These are phyloP conservation scores for Acidomyces sp. DNA, from an alignment of 495 filamentous ascomycete genomes.

Conservation along the genomic window DNA sequence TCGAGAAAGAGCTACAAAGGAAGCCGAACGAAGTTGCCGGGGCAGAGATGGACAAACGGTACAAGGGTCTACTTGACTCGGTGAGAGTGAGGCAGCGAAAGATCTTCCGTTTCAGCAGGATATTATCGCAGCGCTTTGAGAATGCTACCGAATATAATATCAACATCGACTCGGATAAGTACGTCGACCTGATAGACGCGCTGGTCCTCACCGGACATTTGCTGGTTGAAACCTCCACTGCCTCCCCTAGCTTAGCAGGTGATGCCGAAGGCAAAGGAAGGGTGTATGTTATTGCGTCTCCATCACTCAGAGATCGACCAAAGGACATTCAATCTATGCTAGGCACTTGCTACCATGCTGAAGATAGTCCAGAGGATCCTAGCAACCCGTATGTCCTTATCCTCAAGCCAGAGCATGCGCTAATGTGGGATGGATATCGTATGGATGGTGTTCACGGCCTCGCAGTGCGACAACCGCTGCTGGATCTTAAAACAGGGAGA, in stretches of 20 bases:
- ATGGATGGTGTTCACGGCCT: conserved; percentile 36
- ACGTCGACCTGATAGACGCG: conserved; percentile 63
- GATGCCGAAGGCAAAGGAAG: conserved; percentile 11
- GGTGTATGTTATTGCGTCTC: conserved; percentile 76
- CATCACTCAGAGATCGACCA: conserved; percentile 55
- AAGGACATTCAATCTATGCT: conserved; percentile 74
- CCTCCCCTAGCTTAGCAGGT: conserved; percentile 33
- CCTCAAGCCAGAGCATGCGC: conserved; percentile 62
- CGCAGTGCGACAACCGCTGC: conserved; percentile 58
- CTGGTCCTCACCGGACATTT: conserved; percentile 82
- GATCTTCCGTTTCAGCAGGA: conserved; percentile 69
- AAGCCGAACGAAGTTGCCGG: conserved; percentile 63
- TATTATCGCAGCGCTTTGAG: conserved; percentile 84
- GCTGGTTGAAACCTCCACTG: conserved; percentile 48
- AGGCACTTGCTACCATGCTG: conserved; percentile 74
- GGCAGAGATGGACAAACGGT: conserved; percentile 86
- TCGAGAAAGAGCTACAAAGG: conserved; percentile 77
- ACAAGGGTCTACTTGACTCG: conserved; percentile 87
- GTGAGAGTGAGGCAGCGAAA: conserved; percentile 90
- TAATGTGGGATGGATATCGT: conserved; percentile 72
- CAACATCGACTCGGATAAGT: conserved; percentile 47
- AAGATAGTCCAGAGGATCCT: conserved; percentile 54
- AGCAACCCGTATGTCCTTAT: conserved; percentile 71
- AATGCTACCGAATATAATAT: conserved; percentile 91
- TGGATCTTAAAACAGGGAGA: conserved; percentile 76